Evolutionary conservation across 352 stramenopile species (phyloP).

Genomic region (Phytophthora sojae): DNA sequence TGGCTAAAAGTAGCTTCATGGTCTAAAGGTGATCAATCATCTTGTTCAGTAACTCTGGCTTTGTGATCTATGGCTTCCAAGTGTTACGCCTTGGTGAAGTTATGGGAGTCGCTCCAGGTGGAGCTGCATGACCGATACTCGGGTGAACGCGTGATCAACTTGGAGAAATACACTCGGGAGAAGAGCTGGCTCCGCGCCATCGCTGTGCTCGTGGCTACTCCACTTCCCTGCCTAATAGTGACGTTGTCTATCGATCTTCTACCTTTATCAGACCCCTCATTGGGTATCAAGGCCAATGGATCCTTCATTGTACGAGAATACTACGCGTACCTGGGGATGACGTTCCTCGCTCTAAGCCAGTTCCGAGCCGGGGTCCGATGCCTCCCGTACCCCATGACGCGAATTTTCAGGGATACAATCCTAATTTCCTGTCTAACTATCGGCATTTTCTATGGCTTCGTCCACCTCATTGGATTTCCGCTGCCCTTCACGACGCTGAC

Average conservation of each 20-base stretch:
- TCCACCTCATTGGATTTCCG: conserved; percentile 7
- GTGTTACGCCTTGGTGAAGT: background rate
- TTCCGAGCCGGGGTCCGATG: conserved; percentile 9
- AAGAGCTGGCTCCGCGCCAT: background rate
- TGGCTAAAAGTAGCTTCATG: background rate
- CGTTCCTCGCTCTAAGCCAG: conserved; percentile 8
- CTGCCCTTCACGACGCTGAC: conserved; percentile 24
- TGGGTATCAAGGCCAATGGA: conserved; percentile 1
- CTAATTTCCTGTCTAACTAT: background rate
- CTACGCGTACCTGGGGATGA: conserved; percentile 9
- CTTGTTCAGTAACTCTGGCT: background rate
- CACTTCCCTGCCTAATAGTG: conserved; percentile 2
- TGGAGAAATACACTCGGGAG: background rate
- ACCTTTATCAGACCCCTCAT: background rate
- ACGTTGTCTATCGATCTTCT: background rate
- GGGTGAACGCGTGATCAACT: background rate
- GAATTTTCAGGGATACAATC: conserved; percentile 4
- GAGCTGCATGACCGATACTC: conserved; percentile 3
- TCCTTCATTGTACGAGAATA: conserved; percentile 5
- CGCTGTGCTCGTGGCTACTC: background rate
- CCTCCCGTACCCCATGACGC: background rate
- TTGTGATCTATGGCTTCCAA: background rate
- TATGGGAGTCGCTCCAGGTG: conserved; percentile 6
- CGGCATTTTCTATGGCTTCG: conserved; percentile 2
- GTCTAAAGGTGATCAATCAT: too few relatives aligned